Percentiles rank a stretch among this genome's conserved stretches.
Evolutionary conservation across 73 alveolate species (phyloP).

Genomic region (Breviolum minutum): DNA sequence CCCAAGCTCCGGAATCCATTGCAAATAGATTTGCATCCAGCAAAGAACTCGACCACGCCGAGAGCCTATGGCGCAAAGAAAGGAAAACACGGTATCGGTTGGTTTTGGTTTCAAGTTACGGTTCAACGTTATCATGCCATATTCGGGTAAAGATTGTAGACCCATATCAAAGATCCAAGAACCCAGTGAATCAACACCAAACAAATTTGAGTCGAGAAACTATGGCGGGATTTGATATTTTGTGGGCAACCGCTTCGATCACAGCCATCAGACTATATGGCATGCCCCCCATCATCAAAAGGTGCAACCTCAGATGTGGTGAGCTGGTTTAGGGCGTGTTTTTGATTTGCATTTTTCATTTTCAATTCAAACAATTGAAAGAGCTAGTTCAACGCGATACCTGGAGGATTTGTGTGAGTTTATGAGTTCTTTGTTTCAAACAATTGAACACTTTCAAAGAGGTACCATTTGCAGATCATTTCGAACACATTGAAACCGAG

Average conservation of each 20-base stretch:
- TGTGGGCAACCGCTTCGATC: neutral
- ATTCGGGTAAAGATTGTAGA: neutral
- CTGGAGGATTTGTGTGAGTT: too few relatives aligned
- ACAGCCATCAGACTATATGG: neutral
- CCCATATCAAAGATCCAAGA: neutral
- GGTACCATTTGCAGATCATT: too few relatives aligned
- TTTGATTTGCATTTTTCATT: too few relatives aligned
- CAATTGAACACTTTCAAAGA: too few relatives aligned
- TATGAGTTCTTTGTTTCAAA: too few relatives aligned
- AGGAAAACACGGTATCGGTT: neutral
- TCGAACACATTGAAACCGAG: too few relatives aligned
- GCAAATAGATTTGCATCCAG: neutral
- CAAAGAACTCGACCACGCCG: neutral
- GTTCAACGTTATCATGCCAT: neutral
- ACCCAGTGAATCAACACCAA: neutral
- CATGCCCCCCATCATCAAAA: neutral
- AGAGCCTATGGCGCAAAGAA: neutral
- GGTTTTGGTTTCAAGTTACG: neutral
- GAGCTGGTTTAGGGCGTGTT: too few relatives aligned
- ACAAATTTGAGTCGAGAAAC: too few relatives aligned
- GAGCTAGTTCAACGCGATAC: too few relatives aligned
- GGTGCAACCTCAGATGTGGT: neutral
- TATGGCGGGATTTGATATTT: neutral
- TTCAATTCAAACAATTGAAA: too few relatives aligned
- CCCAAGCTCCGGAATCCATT: neutral